These are phyloP conservation scores for Fragilariopsis cylindrus DNA, from an alignment of 108 stramenopile species.

Conservation along the genomic window DNA sequence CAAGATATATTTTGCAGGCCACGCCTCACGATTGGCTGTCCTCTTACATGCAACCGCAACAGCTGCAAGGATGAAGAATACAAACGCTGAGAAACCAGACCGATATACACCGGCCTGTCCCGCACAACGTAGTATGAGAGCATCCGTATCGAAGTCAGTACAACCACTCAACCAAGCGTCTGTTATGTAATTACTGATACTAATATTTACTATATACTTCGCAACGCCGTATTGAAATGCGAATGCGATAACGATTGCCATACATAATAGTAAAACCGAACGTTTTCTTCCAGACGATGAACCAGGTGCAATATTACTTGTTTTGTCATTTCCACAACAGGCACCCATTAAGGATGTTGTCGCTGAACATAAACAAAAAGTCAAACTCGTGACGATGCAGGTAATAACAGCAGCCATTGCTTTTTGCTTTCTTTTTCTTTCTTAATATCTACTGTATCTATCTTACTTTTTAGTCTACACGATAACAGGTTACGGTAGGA, in stretches of 20 bases:
- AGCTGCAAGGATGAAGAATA: conserved; percentile 73
- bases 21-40: conserved; percentile 77
- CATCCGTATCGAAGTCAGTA: conserved; percentile 29
- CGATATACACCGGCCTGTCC: conserved; percentile 84
- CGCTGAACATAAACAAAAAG: conserved; percentile 82
- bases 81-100: conserved; percentile 45
- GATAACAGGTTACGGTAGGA: no score
- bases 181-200: conserved; percentile 43
- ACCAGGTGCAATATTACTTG: conserved; percentile 64
- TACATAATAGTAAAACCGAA: conserved; percentile 14
- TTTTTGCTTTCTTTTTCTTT: background rate
- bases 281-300: conserved; percentile 75
- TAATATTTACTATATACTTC: conserved; percentile 41
- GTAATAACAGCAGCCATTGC: conserved; percentile 14
- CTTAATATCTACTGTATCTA: no score
- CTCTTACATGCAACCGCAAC: conserved; percentile 66
- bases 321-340: conserved; percentile 88
- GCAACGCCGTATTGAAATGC: conserved; percentile 80
- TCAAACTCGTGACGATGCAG: conserved; percentile 37
- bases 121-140: conserved; percentile 58
- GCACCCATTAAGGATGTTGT: conserved; percentile 56
- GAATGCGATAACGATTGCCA: conserved; percentile 20
- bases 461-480: no score
- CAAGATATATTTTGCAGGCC: conserved; percentile 84
- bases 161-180: conserved; percentile 74